Base-by-base conservation (phyloP, 2,329 filamentous ascomycete species). In the Hypoxylon sp. region DNA sequence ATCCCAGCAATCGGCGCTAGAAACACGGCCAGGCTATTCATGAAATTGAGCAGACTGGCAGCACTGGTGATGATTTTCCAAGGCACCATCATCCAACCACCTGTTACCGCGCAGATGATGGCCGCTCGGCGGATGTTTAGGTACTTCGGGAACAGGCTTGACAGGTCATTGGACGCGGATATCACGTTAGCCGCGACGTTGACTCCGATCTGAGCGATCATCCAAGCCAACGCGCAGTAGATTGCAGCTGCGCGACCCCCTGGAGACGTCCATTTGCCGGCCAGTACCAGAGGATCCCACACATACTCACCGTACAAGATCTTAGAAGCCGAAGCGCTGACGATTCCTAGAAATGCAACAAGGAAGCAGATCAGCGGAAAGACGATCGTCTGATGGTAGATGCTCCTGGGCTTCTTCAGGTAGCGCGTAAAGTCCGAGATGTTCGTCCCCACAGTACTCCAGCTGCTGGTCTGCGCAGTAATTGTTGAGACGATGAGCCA, bases 301-400 rank as follows among this genome's bases (percentile, higher is more conserved):
- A 58, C 47, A 4, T 52, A 50, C 29, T 58, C 55, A 10, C 49
- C 55, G 21, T 58, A 62, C 3, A 59, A 18, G 1, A 54, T 15
- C 5, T 48, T 47, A 4, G 55, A 33, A 6, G 55, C 59, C n/a
- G 58, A 59, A 21, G 68, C 69, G 24, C 67, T 67, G 21, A 72
- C 63, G n/a, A 71, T 64, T 17, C 69, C 70, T 8, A 66, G 56
- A 20, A 67, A 64, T 10, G 66, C 65, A 47, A 72, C 65, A 23
- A 72, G 35, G 10, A 64, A 54, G 48, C 68, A 69, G n/a, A 60
- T 53, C 11, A 65, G 26, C 2, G 66, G 66, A 15, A 69, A 65
- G 45, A 69, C 60, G 8, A 69, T 15, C 11, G 66, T 56, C 47
- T 70, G 68, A 0, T 67, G 54, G 46, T 63, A 72, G 61, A 20